Evolutionary conservation across 768 basidiomycete genomes (phyloP), one percentile per base, ranked within the genome.

Genomic region (Mrakia hoshinonis): DNA sequence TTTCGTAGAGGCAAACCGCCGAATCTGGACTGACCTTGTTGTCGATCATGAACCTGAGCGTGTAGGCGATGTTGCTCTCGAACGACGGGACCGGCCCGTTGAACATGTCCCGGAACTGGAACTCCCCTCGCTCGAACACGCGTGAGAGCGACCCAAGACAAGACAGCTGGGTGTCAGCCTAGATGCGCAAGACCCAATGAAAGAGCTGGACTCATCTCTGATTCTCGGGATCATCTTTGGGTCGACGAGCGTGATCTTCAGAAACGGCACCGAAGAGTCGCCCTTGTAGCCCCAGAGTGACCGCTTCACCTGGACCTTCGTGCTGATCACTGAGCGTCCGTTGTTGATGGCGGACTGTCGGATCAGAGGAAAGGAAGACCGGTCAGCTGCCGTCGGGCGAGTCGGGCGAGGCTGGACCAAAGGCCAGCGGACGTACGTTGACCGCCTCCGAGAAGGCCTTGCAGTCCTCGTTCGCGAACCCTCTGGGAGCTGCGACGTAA

Each of bases 1-100:
- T n/a, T n/a, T n/a, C n/a, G n/a, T n/a, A n/a, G n/a, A n/a, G n/a
- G n/a, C n/a, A n/a, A n/a, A n/a, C n/a, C n/a, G n/a, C n/a, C n/a
- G n/a, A n/a, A n/a, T n/a, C n/a, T n/a, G n/a, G n/a, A 75, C 79
- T 26, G 26, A 91, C 94, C 83, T 92, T 88, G 6, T 91, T 89
- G 77, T 99, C 96, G 73, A 99, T 95, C 96, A 99, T 99, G 79
- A 97, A 98, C 10, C 96, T 86, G 64, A 99, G 82, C 4, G 85
- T 87, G 77, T 91, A 99, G 0, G 86, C 86, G 68, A 99, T 90
- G 77, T 98, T 98, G 76, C 93, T 96, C 79, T 99, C 96, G 74
- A 84, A 99, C 0, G 95, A 97, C 36, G 86, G 70, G 20, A 87
- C 81, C 34, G 83, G 79, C 36, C 72, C 67, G 12, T 79, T 75